phyloP scores from a whole-genome alignment of 257 asterid species.

The Jacaranda mimosifolia region DNA sequence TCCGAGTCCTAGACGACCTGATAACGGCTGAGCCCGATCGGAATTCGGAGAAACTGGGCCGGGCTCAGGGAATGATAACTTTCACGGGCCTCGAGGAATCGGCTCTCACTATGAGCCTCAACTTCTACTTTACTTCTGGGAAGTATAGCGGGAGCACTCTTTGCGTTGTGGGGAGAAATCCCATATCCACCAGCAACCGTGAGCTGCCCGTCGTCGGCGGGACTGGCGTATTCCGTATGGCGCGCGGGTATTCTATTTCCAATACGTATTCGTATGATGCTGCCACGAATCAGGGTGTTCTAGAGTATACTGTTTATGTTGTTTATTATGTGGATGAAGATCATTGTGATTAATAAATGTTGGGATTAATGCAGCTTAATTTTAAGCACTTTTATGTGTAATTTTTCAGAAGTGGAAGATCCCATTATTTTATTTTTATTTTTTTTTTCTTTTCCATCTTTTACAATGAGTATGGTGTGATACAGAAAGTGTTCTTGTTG shows the following conservation, averaged over 20 bases:
- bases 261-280: constrained; percentile 33
- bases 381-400: too few relatives aligned
- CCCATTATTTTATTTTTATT: too few relatives aligned
- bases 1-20: constrained; percentile 41
- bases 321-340: constrained; percentile 25
- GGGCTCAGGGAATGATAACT: constrained; percentile 45
- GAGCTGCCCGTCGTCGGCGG: constrained; percentile 48
- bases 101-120: constrained; percentile 42
- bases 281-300: constrained; percentile 5
- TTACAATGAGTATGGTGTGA: too few relatives aligned
- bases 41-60: constrained; percentile 38
- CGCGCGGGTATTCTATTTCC: constrained; percentile 39
- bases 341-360: too few relatives aligned
- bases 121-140: constrained; percentile 30
- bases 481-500: too few relatives aligned
- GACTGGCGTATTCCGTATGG: constrained; percentile 37
- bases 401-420: too few relatives aligned
- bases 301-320: constrained; percentile 41
- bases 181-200: constrained; percentile 15
- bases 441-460: too few relatives aligned
- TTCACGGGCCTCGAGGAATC: constrained; percentile 33
- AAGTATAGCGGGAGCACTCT: constrained; percentile 33
- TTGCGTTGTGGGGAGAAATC: constrained; percentile 38
- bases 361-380: too few relatives aligned
- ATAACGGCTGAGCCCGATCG: constrained; percentile 32